Conservation (phyloP, 148 eudicot genomes). For the Rhododendron ovatum region DNA sequence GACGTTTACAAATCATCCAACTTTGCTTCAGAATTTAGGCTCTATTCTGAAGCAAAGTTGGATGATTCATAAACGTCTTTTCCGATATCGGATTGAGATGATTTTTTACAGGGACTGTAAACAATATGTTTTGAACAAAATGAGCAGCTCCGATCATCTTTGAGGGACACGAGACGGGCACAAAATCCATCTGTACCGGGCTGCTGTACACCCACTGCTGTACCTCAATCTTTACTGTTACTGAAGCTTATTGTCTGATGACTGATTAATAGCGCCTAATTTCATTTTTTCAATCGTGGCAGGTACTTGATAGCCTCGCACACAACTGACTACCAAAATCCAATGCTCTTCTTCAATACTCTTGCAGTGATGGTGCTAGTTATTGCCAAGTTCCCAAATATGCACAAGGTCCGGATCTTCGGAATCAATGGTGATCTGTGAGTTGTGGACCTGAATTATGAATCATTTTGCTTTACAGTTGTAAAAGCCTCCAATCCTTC, state of each 20-base stretch:
- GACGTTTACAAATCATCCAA: too few relatives aligned
- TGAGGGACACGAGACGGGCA: too few relatives aligned
- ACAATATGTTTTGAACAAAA: too few relatives aligned
- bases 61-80: too few relatives aligned
- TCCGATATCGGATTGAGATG: too few relatives aligned
- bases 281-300: slow-evolving; percentile 4
- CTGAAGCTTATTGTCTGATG: not conserved
- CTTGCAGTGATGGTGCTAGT: slow-evolving; percentile 76
- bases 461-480: slow-evolving; percentile 5
- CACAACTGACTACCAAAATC: slow-evolving; percentile 88
- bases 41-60: too few relatives aligned
- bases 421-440: slow-evolving; percentile 87
- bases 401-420: slow-evolving; percentile 97
- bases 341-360: slow-evolving; percentile 90
- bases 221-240: too few relatives aligned
- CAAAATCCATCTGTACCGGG: too few relatives aligned
- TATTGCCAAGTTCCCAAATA: slow-evolving; percentile 86
- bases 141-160: too few relatives aligned
- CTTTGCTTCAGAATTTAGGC: too few relatives aligned
- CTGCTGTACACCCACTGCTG: too few relatives aligned
- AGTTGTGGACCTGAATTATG: slow-evolving; percentile 13
- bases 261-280: not conserved
- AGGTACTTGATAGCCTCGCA: slow-evolving; percentile 95
- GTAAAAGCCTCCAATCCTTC: not conserved
- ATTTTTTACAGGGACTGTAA: too few relatives aligned